A percentile compares a stretch with the other conserved stretches of the same genome.
phyloP scores from a whole-genome alignment of 1,284 basidiomycete species.

The Boletus smithii region DNA sequence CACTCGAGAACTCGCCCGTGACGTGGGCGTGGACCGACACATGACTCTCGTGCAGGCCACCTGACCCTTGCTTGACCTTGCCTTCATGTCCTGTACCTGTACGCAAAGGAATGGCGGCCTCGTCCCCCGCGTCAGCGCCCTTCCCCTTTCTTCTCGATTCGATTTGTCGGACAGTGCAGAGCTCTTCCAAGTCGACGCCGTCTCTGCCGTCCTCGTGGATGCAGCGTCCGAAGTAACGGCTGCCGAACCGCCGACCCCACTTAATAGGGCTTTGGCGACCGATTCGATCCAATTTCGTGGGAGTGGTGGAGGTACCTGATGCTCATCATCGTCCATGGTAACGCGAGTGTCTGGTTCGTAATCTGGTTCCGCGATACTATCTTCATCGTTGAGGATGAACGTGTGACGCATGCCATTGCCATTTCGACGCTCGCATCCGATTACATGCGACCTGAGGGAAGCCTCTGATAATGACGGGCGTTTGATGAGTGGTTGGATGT shows the following conservation, averaged over 20 bases:
- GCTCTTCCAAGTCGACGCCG: constrained; percentile 26
- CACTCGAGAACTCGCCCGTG: constrained; percentile 42
- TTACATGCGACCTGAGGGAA: constrained; percentile 24
- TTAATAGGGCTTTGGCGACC: constrained; percentile 57
- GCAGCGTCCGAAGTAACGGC: constrained; percentile 24
- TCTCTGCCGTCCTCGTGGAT: constrained; percentile 20
- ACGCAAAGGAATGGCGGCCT: constrained; percentile 42
- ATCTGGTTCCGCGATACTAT: constrained; percentile 24
- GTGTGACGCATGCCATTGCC: constrained; percentile 15
- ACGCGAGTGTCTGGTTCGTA: constrained; percentile 11
- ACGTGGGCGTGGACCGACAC: constrained; percentile 62
- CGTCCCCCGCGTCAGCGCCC: constrained; percentile 7
- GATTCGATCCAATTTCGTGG: constrained; percentile 62
- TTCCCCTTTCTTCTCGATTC: constrained; percentile 28
- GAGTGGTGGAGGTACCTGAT: constrained; percentile 39
- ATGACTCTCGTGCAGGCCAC: constrained; percentile 54
- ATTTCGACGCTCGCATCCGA: constrained; percentile 8
- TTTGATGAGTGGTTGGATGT: constrained; percentile 44
- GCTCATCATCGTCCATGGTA: constrained; percentile 13
- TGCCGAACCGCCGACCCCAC: constrained; percentile 38
- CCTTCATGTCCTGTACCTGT: constrained; percentile 38
- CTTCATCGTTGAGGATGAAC: constrained; percentile 30
- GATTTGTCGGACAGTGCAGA: constrained; percentile 41
- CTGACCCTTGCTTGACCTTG: constrained; percentile 40
- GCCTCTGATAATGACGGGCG: constrained; percentile 27